These are phyloP conservation scores for Penicillium olsonii DNA, from an alignment of 2,329 filamentous ascomycete genomes.

Conservation along the genomic window DNA sequence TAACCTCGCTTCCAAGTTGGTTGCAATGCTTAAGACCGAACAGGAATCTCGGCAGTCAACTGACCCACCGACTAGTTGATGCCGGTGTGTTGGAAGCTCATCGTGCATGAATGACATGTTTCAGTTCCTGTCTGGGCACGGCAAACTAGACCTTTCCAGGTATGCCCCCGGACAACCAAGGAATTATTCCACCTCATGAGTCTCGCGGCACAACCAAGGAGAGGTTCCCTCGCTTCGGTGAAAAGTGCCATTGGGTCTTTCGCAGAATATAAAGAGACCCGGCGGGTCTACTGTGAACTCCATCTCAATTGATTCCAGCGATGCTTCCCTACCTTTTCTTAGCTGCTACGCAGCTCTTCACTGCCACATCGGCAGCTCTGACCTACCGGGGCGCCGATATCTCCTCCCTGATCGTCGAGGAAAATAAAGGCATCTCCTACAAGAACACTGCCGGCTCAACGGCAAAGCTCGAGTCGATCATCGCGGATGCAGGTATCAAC, in stretches of 20 bases:
- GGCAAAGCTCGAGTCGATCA: constrained; percentile 63
- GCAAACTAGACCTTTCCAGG: constrained; percentile 7
- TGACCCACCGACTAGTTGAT: neutral
- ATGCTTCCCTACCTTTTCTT: constrained; percentile 20
- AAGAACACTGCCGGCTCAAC: constrained; percentile 56
- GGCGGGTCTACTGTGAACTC: neutral
- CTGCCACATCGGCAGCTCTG: constrained; percentile 48
- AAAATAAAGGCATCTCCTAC: constrained; percentile 62
- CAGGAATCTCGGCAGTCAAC: neutral
- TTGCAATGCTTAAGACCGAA: no score
- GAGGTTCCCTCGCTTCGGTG: neutral
- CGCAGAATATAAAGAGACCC: neutral
- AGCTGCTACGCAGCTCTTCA: constrained; percentile 16
- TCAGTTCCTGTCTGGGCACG: constrained; percentile 8
- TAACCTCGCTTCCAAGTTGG: no score
- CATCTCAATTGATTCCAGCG: neutral
- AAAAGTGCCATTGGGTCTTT: neutral
- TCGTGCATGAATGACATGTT: constrained; percentile 1
- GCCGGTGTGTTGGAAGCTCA: neutral
- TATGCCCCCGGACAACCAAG: constrained; percentile 4
- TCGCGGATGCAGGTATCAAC: constrained; percentile 65
- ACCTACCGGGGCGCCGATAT: constrained; percentile 70
- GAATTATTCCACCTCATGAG: neutral
- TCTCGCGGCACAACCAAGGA: neutral
- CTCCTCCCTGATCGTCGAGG: constrained; percentile 67